phyloP scores from a whole-genome alignment of 2,329 filamentous ascomycete genomes.

The Ophioceras dolichostomum region DNA sequence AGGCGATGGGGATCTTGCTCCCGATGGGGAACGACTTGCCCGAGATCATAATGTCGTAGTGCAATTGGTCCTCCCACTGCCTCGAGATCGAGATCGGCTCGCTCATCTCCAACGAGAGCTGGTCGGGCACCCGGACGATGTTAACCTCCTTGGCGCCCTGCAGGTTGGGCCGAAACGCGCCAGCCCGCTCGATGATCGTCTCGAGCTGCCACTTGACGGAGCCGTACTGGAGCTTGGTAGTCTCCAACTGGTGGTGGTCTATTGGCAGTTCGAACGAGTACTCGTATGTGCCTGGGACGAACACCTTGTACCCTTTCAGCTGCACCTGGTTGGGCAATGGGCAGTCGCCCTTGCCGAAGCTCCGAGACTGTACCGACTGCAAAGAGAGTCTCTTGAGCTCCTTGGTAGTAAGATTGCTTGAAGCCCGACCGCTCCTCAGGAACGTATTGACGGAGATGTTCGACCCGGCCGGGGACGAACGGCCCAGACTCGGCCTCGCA shows the following conservation, averaged over 20 bases:
- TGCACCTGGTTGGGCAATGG: conserved; percentile 46
- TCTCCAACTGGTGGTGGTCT: conserved; percentile 80
- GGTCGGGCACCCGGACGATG: conserved; percentile 74
- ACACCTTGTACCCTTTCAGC: conserved; percentile 71
- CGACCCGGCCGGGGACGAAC: conserved; percentile 6
- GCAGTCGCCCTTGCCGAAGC: conserved; percentile 69
- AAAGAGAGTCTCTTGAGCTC: conserved; percentile 60
- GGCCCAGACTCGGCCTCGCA: conserved; percentile 7
- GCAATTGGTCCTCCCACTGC: conserved; percentile 89
- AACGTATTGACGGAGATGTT: conserved; percentile 18
- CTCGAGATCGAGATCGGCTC: conserved; percentile 90
- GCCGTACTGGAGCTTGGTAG: conserved; percentile 75
- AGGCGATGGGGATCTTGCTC: conserved; percentile 78
- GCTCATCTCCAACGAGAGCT: conserved; percentile 78
- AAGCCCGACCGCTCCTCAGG: conserved; percentile 13
- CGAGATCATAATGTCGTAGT: conserved; percentile 93
- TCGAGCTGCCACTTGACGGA: conserved; percentile 83
- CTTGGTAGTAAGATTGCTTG: conserved; percentile 26
- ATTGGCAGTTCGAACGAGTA: conserved; percentile 78
- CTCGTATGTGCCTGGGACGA: conserved; percentile 58
- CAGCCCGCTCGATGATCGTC: conserved; percentile 71
- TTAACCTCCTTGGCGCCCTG: conserved; percentile 71
- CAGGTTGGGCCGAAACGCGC: conserved; percentile 81
- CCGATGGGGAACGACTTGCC: conserved; percentile 91
- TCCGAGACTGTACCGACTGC: conserved; percentile 70